These are phyloP conservation scores for Colletotrichum kahawae DNA, from an alignment of 2,329 filamentous ascomycete species.

Conservation along the genomic window DNA sequence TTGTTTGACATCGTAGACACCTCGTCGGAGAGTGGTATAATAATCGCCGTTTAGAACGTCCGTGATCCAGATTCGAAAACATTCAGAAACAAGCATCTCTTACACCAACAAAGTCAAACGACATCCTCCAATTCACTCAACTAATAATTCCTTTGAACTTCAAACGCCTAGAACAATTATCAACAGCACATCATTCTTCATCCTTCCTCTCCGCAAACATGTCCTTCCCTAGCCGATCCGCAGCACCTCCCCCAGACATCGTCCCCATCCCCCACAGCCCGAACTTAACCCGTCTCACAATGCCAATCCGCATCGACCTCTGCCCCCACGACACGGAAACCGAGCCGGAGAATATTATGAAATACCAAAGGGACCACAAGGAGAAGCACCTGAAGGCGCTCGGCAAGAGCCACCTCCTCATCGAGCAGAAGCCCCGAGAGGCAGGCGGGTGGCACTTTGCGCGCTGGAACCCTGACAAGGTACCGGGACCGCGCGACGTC, in stretches of 20 bases:
- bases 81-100: background rate
- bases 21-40: background rate
- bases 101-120: background rate
- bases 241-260: background rate
- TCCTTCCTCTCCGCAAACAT: too few relatives aligned
- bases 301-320: background rate
- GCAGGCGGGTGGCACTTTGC: background rate
- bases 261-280: fast-evolving
- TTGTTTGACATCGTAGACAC: background rate
- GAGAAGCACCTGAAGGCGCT: background rate
- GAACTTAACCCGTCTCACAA: background rate
- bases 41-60: background rate
- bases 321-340: background rate
- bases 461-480: background rate
- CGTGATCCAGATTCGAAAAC: background rate
- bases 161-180: too few relatives aligned
- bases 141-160: too few relatives aligned
- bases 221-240: background rate
- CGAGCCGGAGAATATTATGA: background rate
- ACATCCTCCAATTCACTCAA: background rate
- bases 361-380: background rate
- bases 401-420: background rate
- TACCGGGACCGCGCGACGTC: background rate
- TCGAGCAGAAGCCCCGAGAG: background rate
- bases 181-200: too few relatives aligned